phyloP scores from a whole-genome alignment of 2,329 filamentous ascomycete genomes.

The Calycina marina region DNA sequence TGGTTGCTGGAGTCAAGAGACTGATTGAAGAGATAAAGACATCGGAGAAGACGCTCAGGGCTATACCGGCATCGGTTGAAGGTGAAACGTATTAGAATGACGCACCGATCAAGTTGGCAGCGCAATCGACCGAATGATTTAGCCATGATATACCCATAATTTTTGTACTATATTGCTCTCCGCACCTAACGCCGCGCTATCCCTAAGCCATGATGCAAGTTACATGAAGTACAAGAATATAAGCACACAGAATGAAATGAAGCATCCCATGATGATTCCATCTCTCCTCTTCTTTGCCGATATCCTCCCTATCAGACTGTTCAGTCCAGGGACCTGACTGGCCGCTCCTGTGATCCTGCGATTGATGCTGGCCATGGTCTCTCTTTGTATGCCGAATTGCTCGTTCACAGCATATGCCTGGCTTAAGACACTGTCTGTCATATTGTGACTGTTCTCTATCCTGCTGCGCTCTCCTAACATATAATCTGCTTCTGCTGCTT shows the following conservation, averaged over 20 bases:
- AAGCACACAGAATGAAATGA: constrained; percentile 86
- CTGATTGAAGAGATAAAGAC: constrained; percentile 40
- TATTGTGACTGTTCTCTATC: constrained; percentile 78
- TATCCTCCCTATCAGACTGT: constrained; percentile 81
- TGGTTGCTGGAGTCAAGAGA: constrained; percentile 49
- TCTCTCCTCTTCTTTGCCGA: constrained; percentile 90
- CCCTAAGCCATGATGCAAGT: constrained; percentile 13
- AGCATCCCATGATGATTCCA: constrained; percentile 79
- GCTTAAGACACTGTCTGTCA: constrained; percentile 80
- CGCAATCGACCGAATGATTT: constrained; percentile 11
- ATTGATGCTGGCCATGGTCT: constrained; percentile 80
- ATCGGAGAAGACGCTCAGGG: constrained; percentile 20
- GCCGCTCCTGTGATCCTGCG: constrained; percentile 79
- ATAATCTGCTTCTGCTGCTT: constrained; percentile 80
- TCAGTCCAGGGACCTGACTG: constrained; percentile 84
- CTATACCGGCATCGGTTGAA: constrained; percentile 4
- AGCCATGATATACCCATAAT: constrained; percentile 18
- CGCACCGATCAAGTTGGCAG: constrained; percentile 9
- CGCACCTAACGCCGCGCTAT: constrained; percentile 18
- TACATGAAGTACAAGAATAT: constrained; percentile 69
- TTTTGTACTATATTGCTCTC: constrained; percentile 19
- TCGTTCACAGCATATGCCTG: constrained; percentile 97
- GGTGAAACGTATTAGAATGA: constrained; percentile 3
- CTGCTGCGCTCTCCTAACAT: constrained; percentile 82
- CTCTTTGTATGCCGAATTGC: constrained; percentile 72